Conservation (phyloP, 805 yeast genomes). For the Yarrowia deformans region DNA sequence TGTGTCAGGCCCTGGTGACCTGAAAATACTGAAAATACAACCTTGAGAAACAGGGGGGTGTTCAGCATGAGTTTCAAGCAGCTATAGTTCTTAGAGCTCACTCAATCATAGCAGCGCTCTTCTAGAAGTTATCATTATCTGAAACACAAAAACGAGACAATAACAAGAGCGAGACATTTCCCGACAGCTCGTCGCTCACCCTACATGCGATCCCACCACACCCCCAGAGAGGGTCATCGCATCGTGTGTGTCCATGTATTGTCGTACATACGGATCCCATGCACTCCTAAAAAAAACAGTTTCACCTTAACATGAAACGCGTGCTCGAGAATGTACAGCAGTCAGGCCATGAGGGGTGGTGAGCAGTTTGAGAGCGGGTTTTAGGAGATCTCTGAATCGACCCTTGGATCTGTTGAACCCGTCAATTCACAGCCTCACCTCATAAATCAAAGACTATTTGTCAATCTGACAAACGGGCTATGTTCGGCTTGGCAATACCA, state of each 20-base stretch:
- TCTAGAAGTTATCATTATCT: no score
- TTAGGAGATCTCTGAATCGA: no score
- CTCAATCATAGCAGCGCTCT: no score
- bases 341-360: no score
- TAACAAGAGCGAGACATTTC: constrained; percentile 1
- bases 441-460: neutral
- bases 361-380: no score
- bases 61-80: no score
- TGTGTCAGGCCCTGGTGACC: no score
- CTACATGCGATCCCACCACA: constrained; percentile 6
- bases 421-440: neutral
- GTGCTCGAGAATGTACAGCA: no score
- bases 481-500: constrained; percentile 26
- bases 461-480: constrained; percentile 2
- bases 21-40: no score
- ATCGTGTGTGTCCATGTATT: neutral
- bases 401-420: no score
- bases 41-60: no score
- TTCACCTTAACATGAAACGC: constrained; percentile 35
- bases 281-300: constrained; percentile 31
- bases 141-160: neutral
- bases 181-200: neutral
- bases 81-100: no score
- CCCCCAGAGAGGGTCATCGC: neutral
- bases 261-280: neutral